Percentiles rank a stretch among this genome's conserved stretches.
Conservation (phyloP, 2,329 filamentous ascomycete species). For the Coniella vitis region DNA sequence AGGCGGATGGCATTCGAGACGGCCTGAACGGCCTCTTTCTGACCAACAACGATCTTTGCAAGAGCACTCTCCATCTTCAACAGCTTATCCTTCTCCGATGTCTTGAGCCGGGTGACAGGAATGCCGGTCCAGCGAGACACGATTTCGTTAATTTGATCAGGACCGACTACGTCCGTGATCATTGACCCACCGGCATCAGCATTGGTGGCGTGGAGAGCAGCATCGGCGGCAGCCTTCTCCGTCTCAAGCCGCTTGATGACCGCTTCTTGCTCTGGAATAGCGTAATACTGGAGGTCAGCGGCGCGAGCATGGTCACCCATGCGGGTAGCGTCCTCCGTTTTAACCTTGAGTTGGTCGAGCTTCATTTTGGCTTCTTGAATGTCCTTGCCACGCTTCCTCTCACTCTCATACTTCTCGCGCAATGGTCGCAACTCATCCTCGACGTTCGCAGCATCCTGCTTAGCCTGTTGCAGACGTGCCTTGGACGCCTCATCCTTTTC, state of each 20-base stretch:
- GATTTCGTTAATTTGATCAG: constrained; percentile 98
- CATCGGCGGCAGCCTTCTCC: constrained; percentile 74
- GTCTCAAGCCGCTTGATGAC: constrained; percentile 76
- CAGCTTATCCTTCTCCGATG: constrained; percentile 97
- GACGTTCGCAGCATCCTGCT: constrained; percentile 87
- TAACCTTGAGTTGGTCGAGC: constrained; percentile 83
- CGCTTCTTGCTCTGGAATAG: constrained; percentile 83
- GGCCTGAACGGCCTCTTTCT: constrained; percentile 85
- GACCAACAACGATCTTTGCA: constrained; percentile 78
- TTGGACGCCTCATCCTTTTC: constrained; percentile 94
- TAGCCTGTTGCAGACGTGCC: constrained; percentile 71
- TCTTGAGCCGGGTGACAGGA: constrained; percentile 87
- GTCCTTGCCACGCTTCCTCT: constrained; percentile 83
- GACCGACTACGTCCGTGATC: constrained; percentile 87
- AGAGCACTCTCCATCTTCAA: constrained; percentile 91
- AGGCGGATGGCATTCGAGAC: constrained; percentile 95
- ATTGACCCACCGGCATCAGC: constrained; percentile 62
- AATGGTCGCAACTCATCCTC: constrained; percentile 88
- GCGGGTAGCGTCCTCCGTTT: constrained; percentile 88
- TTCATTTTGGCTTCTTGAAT: constrained; percentile 95
- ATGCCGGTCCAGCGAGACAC: constrained; percentile 98
- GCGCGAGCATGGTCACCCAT: constrained; percentile 77
- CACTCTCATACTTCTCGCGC: constrained; percentile 89
- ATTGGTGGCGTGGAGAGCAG: constrained; percentile 48
- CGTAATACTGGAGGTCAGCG: constrained; percentile 93